Percentiles rank a stretch among this genome's conserved stretches.
phyloP scores from a whole-genome alignment of 352 stramenopile genomes.

The Phytopythium kandeliae region DNA sequence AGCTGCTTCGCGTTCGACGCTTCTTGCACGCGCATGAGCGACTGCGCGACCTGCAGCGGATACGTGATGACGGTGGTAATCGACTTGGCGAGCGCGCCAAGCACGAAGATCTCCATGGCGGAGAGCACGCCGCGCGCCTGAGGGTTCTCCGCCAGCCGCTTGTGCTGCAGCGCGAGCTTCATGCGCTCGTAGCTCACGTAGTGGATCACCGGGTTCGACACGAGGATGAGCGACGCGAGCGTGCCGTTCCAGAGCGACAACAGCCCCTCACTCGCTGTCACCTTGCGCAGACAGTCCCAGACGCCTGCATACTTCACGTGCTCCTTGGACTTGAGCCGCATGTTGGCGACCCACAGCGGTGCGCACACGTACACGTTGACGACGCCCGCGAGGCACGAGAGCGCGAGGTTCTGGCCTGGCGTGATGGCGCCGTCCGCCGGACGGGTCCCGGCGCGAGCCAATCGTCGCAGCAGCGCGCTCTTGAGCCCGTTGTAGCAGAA shows the following conservation, averaged over 20 bases:
- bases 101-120: conserved; percentile 86
- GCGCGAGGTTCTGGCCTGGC: conserved; percentile 48
- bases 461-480: conserved; percentile 59
- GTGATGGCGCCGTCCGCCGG: conserved; percentile 30
- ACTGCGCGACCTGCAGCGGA: conserved; percentile 92
- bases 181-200: conserved; percentile 94
- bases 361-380: conserved; percentile 83
- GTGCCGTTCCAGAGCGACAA: conserved; percentile 91
- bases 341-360: conserved; percentile 93
- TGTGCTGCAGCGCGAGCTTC: conserved; percentile 65
- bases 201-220: conserved; percentile 95
- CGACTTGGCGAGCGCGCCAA: conserved; percentile 89
- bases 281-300: conserved; percentile 44
- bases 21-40: conserved; percentile 78
- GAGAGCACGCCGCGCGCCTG: conserved; percentile 30
- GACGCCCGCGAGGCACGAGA: conserved; percentile 74
- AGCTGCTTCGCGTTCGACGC: conserved; percentile 8
- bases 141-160: conserved; percentile 12
- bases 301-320: conserved; percentile 55
- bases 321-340: conserved; percentile 88
- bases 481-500: conserved; percentile 81
- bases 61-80: conserved; percentile 93
- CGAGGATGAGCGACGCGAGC: conserved; percentile 87
- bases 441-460: conserved; percentile 24
- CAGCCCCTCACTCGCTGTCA: conserved; percentile 70